Evolutionary conservation across 805 yeast species (phyloP), one percentile per base, ranked within the genome.

Genomic region (Lachancea dasiensis): DNA sequence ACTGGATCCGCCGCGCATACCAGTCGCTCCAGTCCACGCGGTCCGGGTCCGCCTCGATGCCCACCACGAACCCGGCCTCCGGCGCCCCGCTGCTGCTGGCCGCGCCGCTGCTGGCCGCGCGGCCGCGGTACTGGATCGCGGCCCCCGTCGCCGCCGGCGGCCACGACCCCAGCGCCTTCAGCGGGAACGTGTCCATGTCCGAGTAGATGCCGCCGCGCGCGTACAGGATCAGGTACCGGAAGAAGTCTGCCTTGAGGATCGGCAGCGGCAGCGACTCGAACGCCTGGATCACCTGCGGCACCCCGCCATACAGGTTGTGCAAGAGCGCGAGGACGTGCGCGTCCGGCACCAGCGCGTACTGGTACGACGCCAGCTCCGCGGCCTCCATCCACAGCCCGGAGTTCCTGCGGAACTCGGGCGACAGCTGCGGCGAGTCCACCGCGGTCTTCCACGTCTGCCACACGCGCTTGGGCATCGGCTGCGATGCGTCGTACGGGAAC

Each of bases 41-140:
- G 58, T 90, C 97, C 0, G 97, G 97, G 51, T 90, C 98, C 1
- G 97, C 97, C 58, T 92, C 98, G 29, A 90, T 85, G 0, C 97
- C 97, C 6, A 90, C 74, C 3, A 81, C 79, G 16, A 90, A 67
- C 0, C 97, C 97, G 2, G 86, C 73, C n/a, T 57, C 56, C 10
- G 43, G 41, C 2, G 22, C 17, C 11, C 8, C 13, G 5, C 22
- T 25, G 7, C 21, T 6, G 16, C 35, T 31, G n/a, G n/a, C n/a
- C n/a, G n/a, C n/a, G n/a, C n/a, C n/a, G n/a, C n/a, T 23, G 33
- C 24, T 9, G 37, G 8, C 7, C 23, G 23, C 17, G 23, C n/a
- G 39, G 17, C 46, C 44, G 23, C 45, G 45, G 39, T 52, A 53
- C 11, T 40, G 43, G 15, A 52, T 38, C 6, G 24, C 25, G 38